Evolutionary conservation across 345 rosid species (phyloP), one percentile per base, ranked within the genome.

Genomic region (Eucalyptus regnans): DNA sequence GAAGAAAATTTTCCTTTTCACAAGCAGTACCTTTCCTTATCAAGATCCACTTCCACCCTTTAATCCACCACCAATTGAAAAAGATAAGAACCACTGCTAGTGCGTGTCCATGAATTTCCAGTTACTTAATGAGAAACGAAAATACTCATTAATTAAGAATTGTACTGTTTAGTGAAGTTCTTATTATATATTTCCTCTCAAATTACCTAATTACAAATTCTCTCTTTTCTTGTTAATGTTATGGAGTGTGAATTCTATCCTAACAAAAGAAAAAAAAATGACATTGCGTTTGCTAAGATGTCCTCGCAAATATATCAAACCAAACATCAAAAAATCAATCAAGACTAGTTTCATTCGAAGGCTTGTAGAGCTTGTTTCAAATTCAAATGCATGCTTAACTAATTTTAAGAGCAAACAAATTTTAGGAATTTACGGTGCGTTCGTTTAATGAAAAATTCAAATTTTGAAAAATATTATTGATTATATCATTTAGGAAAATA

Each of bases 361-460:
- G 25, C 58, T 52, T 52, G 0, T 20, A 20, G 0, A 3, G 58
- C 58, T 52, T 20, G 23, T 0, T 20, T 20, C 58, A 8, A 52
- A 52, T 52, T 52, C 0, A 52, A 52, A 1, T 7, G 0, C 0
- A 52, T 0, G 56, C 56, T 0, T 52, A 52, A 51, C 2, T 17
- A 1, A 3, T 51, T 51, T 7, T 17, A 0, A 3, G 56, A 51
- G 0, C 2, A 51, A 7, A 1, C 1, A 17, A 3, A 51, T 51
- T 51, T 51, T 0, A 22, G 1, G 2, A 56, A 54, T 54, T 8
- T 20, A 54, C 2, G 1, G 4, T 54, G 2, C 1, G 23, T 54
- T 54, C 0, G 1, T 54, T 8, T 54, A 22, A 54, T 1, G 2
- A 0, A 56, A 54, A 4, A 56, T 56, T 54, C 27, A 1, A 56